phyloP scores from a whole-genome alignment of 345 rosid genomes.

The Noccaea caerulescens region DNA sequence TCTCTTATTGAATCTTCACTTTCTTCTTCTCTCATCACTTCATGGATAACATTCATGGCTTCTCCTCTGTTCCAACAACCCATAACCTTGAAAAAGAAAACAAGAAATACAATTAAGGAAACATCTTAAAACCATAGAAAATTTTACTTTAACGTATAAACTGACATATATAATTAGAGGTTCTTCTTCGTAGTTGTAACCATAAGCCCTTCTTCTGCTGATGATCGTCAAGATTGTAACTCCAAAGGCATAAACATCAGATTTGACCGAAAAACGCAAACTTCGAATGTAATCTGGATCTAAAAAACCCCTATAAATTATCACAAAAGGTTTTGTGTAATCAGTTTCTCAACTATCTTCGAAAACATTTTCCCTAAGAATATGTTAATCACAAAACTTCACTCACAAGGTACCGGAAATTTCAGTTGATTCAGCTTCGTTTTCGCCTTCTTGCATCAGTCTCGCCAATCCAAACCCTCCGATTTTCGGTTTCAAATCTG shows the following conservation, averaged over 20 bases:
- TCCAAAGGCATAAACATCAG: conserved; percentile 43
- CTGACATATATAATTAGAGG: conserved; percentile 23
- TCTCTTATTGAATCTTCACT: conserved; percentile 18
- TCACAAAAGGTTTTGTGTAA: background rate
- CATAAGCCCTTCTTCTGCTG: conserved; percentile 7
- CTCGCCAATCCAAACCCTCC: conserved; percentile 30
- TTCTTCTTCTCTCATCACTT: conserved; percentile 30
- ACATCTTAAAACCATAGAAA: background rate
- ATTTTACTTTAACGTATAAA: background rate
- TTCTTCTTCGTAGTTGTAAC: background rate
- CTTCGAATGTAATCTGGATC: background rate
- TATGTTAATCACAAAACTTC: background rate
- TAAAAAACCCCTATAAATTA: conserved; percentile 23
- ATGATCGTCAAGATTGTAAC: conserved; percentile 35
- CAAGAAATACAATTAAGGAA: background rate
- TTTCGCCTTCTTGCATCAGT: conserved; percentile 26
- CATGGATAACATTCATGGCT: conserved; percentile 24
- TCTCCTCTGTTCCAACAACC: conserved; percentile 33
- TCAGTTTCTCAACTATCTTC: background rate
- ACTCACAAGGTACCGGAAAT: conserved; percentile 23
- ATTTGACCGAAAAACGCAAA: conserved; percentile 25
- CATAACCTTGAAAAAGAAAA: conserved; percentile 5
- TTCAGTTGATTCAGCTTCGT: background rate
- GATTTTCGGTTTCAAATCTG: conserved; percentile 28
- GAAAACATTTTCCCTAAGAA: background rate